Evolutionary conservation across 2,329 filamentous ascomycete species (phyloP).

Genomic region (Tolypocladium album): DNA sequence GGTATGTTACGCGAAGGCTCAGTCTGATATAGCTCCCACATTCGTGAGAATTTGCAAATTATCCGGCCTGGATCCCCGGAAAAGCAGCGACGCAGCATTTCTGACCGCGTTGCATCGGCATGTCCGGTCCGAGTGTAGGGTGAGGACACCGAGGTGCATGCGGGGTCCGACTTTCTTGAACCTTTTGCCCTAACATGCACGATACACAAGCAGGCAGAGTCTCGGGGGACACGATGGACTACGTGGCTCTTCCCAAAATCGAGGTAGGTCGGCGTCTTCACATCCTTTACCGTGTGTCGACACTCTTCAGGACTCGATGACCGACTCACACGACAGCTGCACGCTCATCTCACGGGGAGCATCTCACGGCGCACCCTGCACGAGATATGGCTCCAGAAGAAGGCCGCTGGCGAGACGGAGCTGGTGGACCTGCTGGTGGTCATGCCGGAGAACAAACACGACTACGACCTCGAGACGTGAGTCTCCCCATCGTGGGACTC

Average conservation of each 20-base stretch:
- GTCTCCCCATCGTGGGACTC: slow-evolving; percentile 11
- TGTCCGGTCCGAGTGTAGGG: not conserved
- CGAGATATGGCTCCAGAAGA: slow-evolving; percentile 59
- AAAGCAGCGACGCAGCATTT: not conserved
- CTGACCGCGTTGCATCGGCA: not conserved
- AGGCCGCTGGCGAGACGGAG: slow-evolving; percentile 35
- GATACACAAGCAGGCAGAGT: not conserved
- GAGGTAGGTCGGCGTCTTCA: slow-evolving; percentile 27
- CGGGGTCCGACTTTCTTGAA: not conserved
- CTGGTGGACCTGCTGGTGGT: slow-evolving; percentile 58
- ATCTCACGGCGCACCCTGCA: slow-evolving; percentile 64
- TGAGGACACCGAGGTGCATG: not conserved
- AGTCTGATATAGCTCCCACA: not conserved
- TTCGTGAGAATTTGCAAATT: not conserved
- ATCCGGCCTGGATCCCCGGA: not conserved
- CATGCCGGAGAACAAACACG: slow-evolving; percentile 60
- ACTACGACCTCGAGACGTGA: slow-evolving; percentile 60
- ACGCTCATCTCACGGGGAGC: slow-evolving; percentile 72
- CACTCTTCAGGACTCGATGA: not conserved
- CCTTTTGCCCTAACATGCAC: no score
- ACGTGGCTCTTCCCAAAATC: slow-evolving; percentile 41
- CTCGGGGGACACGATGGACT: slow-evolving; percentile 25
- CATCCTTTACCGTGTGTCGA: not conserved
- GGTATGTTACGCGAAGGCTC: not conserved
- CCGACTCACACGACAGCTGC: slow-evolving; percentile 40